Evolutionary conservation across 2,329 filamentous ascomycete species (phyloP).

Genomic region (Coniosporium tulheliwenetii): DNA sequence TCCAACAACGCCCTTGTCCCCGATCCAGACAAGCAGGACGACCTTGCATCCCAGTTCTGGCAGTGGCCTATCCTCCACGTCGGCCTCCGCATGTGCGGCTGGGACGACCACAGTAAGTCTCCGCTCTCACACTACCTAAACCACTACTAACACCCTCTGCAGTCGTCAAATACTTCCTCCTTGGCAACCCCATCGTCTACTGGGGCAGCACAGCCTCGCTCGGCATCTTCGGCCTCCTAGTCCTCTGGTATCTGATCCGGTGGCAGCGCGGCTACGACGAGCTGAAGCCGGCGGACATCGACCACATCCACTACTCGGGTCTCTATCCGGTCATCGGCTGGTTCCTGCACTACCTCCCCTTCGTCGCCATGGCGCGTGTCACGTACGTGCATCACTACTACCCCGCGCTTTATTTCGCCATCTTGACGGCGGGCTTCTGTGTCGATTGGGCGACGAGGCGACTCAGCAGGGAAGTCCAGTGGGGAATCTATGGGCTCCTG

Average conservation of each 20-base stretch:
- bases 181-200: constrained; percentile 92
- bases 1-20: constrained; percentile 97
- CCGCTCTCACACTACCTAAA: not conserved
- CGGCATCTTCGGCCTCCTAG: constrained; percentile 52
- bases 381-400: constrained; percentile 99
- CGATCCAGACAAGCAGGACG: constrained; percentile 97
- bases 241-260: constrained; percentile 74
- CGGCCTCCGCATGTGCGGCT: constrained; percentile 94
- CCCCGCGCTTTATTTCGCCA: constrained; percentile 93
- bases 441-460: constrained; percentile 67
- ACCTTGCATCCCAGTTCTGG: constrained; percentile 93
- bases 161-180: constrained; percentile 91
- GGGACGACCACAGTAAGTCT: constrained; percentile 61
- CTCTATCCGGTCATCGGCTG: constrained; percentile 86
- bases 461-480: constrained; percentile 47
- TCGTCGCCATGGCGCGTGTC: constrained; percentile 94
- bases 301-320: constrained; percentile 88
- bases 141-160: constrained; percentile 1
- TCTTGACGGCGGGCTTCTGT: constrained; percentile 76
- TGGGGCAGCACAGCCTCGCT: constrained; percentile 81
- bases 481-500: constrained; percentile 54
- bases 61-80: constrained; percentile 96
- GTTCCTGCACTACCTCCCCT: constrained; percentile 92
- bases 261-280: constrained; percentile 94
- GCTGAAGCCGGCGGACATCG: constrained; percentile 63